phyloP scores from a whole-genome alignment of 2,329 filamentous ascomycete genomes.

The Grosmannia serpens region DNA sequence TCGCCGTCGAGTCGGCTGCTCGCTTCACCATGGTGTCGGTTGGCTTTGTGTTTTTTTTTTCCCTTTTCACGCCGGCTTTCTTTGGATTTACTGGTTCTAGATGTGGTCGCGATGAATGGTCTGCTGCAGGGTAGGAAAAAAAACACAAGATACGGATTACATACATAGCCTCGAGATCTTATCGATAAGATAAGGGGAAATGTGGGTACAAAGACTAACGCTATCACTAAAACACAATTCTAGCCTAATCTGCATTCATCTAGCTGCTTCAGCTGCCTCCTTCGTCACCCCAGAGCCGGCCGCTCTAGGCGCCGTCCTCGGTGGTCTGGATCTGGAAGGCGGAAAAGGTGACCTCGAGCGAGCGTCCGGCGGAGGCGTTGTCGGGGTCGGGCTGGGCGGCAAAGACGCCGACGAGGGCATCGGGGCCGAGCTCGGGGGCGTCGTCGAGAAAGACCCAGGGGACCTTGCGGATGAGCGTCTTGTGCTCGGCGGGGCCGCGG shows the following conservation, averaged over 20 bases:
- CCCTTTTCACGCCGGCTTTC: too few relatives aligned
- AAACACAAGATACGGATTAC: too few relatives aligned
- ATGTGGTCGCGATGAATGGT: too few relatives aligned
- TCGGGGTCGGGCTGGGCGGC: conserved; percentile 10
- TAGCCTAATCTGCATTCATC: too few relatives aligned
- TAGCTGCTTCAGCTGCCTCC: background rate
- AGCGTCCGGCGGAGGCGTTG: conserved; percentile 4
- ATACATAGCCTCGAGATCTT: too few relatives aligned
- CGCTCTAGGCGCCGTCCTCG: background rate
- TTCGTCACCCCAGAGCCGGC: background rate
- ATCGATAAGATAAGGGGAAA: too few relatives aligned
- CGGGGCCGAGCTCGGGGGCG: conserved; percentile 1
- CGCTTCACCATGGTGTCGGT: background rate
- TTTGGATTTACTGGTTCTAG: too few relatives aligned
- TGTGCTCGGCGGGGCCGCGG: too few relatives aligned
- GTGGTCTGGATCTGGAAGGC: background rate
- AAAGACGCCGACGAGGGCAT: conserved; percentile 8
- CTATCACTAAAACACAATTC: too few relatives aligned
- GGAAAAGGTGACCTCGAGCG: background rate
- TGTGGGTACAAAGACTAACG: too few relatives aligned
- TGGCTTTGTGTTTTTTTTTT: too few relatives aligned
- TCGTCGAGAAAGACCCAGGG: conserved; percentile 12
- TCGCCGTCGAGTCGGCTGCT: background rate
- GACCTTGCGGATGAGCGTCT: conserved; percentile 9
- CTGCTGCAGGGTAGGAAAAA: too few relatives aligned